phyloP scores from a whole-genome alignment of 805 yeast genomes.

The Diddensiella caesifluorescens region DNA sequence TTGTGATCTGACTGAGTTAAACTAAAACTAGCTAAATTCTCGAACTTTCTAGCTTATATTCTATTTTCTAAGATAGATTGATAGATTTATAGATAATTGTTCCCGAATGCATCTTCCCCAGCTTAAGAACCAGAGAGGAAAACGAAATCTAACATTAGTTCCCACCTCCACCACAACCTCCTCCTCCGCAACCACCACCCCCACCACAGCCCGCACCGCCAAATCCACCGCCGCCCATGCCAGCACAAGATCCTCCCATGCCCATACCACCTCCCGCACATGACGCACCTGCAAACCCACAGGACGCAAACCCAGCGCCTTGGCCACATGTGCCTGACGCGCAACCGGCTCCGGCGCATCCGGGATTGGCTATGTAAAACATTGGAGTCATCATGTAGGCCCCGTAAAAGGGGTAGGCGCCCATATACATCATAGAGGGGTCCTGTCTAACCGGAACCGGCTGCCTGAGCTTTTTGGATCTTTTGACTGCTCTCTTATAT shows the following conservation, averaged over 20 bases:
- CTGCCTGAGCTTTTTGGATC: constrained; percentile 8
- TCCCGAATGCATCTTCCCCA: too few relatives aligned
- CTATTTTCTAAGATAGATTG: too few relatives aligned
- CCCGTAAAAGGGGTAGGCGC: constrained; percentile 5
- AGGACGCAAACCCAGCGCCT: constrained; percentile 1
- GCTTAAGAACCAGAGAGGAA: too few relatives aligned
- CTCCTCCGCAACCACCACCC: constrained; percentile 7
- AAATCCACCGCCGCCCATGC: constrained; percentile 7
- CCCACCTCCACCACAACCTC: constrained; percentile 5
- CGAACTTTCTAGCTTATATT: too few relatives aligned
- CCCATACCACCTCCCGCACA: constrained; percentile 7
- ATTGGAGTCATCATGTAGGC: constrained; percentile 1
- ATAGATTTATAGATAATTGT: too few relatives aligned
- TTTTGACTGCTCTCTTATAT: constrained; percentile 1
- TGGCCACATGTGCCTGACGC: constrained; percentile 10
- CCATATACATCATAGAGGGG: background rate
- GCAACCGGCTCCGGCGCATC: background rate
- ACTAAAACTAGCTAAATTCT: too few relatives aligned
- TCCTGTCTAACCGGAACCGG: background rate
- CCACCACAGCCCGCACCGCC: constrained; percentile 12
- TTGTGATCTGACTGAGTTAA: too few relatives aligned
- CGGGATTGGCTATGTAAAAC: background rate
- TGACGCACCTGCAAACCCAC: constrained; percentile 5
- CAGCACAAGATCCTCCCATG: constrained; percentile 6
- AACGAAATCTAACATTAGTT: too few relatives aligned